A percentile compares a stretch with the other conserved stretches of the same genome.
Evolutionary conservation across 2,329 filamentous ascomycete species (phyloP).

Genomic region (Talaromyces piceae): DNA sequence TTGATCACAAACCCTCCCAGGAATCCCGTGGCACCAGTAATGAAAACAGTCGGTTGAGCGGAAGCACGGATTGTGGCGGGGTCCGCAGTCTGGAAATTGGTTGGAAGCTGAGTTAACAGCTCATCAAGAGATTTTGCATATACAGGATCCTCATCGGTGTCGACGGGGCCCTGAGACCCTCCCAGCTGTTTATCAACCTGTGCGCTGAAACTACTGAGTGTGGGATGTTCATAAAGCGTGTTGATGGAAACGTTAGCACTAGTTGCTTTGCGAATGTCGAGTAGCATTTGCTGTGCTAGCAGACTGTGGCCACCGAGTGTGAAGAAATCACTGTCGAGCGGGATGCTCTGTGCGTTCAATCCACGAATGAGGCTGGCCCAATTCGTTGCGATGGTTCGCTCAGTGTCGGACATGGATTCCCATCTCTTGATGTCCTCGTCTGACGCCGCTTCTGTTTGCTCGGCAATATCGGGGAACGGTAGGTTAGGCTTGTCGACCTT

Average conservation of each 20-base stretch:
- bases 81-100: conserved; percentile 9
- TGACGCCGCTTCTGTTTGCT: conserved; percentile 53
- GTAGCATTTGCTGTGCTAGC: conserved; percentile 71
- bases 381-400: conserved; percentile 60
- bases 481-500: conserved; percentile 74
- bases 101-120: conserved; percentile 5
- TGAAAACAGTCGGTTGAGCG: conserved; percentile 55
- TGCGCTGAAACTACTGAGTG: conserved; percentile 53
- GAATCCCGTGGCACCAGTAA: conserved; percentile 89
- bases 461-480: conserved; percentile 70
- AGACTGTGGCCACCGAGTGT: conserved; percentile 75
- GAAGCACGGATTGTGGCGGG: conserved; percentile 11
- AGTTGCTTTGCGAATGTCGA: conserved; percentile 57
- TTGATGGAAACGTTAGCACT: conserved; percentile 63
- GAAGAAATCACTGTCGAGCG: conserved; percentile 61
- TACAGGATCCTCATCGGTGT: conserved; percentile 40
- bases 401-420: conserved; percentile 47
- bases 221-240: conserved; percentile 62
- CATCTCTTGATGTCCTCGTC: conserved; percentile 41
- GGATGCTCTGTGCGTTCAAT: conserved; percentile 60
- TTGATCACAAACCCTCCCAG: conserved; percentile 72
- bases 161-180: conserved; percentile 40
- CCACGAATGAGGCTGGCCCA: conserved; percentile 66
- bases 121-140: conserved; percentile 12
- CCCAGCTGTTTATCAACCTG: conserved; percentile 23